A percentile compares a stretch with the other conserved stretches of the same genome.
These are phyloP conservation scores for Malus hybrid DNA, from an alignment of 331 rosid genomes.

Conservation along the genomic window DNA sequence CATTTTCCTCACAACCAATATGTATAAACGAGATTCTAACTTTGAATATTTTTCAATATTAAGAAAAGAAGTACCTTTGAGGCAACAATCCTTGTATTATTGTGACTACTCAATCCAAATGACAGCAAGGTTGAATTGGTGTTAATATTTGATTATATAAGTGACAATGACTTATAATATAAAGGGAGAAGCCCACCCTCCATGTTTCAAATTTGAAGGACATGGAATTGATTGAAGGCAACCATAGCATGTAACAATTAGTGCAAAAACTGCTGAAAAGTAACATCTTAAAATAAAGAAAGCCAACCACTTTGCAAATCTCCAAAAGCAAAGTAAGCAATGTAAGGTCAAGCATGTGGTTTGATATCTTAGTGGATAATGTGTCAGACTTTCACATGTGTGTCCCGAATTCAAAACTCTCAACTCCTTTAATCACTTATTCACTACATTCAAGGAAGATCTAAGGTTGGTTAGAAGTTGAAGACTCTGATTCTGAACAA, in stretches of 20 bases:
- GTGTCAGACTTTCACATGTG: too few relatives aligned
- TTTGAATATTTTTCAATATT: too few relatives aligned
- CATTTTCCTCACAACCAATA: too few relatives aligned
- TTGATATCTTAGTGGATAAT: too few relatives aligned
- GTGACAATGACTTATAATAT: background rate
- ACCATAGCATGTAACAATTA: background rate
- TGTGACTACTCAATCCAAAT: background rate
- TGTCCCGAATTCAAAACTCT: too few relatives aligned
- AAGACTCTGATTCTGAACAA: too few relatives aligned
- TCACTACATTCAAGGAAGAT: too few relatives aligned
- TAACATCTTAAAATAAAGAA: background rate
- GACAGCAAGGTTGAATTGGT: background rate
- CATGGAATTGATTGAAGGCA: conserved; percentile 1
- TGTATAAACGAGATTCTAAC: too few relatives aligned
- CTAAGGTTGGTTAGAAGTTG: too few relatives aligned
- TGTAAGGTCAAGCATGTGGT: background rate
- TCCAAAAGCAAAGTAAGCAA: background rate
- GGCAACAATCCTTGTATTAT: background rate
- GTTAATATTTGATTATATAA: background rate
- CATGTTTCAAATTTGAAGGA: conserved; percentile 1
- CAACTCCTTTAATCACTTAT: too few relatives aligned
- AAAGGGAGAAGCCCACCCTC: background rate
- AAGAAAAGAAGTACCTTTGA: too few relatives aligned
- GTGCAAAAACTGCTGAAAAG: background rate
- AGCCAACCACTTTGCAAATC: background rate